Percentiles rank a stretch among this genome's conserved stretches.
These are phyloP conservation scores for Aspergillus avenaceus DNA, from an alignment of 495 filamentous ascomycete species.

Conservation along the genomic window DNA sequence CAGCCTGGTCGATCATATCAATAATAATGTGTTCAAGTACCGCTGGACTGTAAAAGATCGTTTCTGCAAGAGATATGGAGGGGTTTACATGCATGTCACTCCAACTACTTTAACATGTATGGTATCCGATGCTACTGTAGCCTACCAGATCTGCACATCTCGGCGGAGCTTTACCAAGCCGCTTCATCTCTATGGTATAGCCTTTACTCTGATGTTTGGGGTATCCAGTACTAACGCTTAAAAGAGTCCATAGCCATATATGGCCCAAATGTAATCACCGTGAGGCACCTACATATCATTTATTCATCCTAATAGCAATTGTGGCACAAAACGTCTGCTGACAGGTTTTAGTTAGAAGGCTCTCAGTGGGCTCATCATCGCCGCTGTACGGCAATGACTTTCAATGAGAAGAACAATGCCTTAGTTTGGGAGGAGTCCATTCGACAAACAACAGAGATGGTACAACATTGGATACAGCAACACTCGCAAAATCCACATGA, in stretches of 20 bases:
- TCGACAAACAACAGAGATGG: constrained; percentile 23
- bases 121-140: constrained; percentile 33
- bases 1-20: not conserved
- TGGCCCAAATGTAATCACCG: constrained; percentile 41
- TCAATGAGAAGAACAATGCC: constrained; percentile 46
- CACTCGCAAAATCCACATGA: not conserved
- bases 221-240: not conserved
- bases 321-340: not conserved
- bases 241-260: constrained; percentile 40
- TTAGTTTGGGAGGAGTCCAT: constrained; percentile 41
- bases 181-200: constrained; percentile 30
- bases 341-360: constrained; percentile 26
- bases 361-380: constrained; percentile 44
- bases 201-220: not conserved
- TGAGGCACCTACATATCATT: constrained; percentile 9
- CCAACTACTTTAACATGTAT: constrained; percentile 37
- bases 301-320: not conserved
- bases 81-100: constrained; percentile 34
- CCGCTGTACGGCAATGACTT: constrained; percentile 34
- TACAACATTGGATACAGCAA: constrained; percentile 31
- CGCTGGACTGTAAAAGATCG: constrained; percentile 29
- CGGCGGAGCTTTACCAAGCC: constrained; percentile 40
- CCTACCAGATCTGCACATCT: constrained; percentile 28
- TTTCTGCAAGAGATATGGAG: constrained; percentile 35
- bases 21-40: not conserved